Base-by-base conservation (phyloP, 768 basidiomycete species). In the Mycena olivaceomarginata region DNA sequence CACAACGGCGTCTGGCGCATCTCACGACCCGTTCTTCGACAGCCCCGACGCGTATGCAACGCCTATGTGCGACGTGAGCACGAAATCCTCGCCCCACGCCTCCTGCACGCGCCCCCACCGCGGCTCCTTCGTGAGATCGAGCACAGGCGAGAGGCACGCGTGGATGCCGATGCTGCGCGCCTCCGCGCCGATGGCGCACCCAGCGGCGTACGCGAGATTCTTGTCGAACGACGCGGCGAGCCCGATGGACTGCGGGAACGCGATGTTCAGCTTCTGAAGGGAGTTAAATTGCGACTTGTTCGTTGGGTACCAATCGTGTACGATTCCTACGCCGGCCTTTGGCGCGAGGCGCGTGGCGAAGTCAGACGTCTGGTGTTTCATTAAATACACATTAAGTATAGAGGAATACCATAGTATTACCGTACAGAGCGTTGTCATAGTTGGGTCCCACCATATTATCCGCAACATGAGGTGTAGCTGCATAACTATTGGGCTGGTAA, bases 71-170 rank as follows among this genome's bases (percentile, higher is more conserved):
- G 81, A 78, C 41, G 82, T 82, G 15, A 81, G 81, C 62, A 81
- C 75, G 63, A 79, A 82, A 59, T 82, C 82, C 77, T 82, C 82
- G 51, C 82, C 82, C 78, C 78, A 82, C 46, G 81, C 81, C 76
- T 82, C 82, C 72, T 75, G 74, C 20, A 81, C 81, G 18, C 82
- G 70, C 22, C 82, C 82, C 82, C 82, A 82, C 20, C 82, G 69
- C 39, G 81, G 81, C n/a, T 82, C 82, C 70, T 82, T 82, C n/a
- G 80, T 81, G 11, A 82, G 75, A 75, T 82, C 82, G 22, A 82
- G 76, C 22, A 82, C 82, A 22, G 82, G 82, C 20, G 79, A 72
- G 11, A 82, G 75, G 53, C 82, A 82, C 40, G 78, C 82, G 67
- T 82, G 82, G 37, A 82, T 80, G 4, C 82, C 82, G 59, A 82